Base-by-base conservation (phyloP, 2,329 filamentous ascomycete species). In the Talaromyces verruculosus region DNA sequence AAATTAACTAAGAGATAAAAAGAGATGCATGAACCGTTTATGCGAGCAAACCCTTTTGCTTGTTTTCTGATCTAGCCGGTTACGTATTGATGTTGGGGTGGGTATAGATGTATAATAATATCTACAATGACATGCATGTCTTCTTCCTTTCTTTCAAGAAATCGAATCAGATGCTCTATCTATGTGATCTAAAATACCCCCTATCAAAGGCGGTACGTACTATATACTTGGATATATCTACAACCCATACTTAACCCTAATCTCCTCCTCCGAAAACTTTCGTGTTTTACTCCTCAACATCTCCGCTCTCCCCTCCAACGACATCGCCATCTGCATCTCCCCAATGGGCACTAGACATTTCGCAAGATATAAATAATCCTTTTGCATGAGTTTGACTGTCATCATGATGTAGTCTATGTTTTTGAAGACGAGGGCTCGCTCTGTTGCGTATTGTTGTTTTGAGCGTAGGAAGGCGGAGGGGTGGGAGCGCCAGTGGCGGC, bases 341-440 rank as follows among this genome's bases (percentile, higher is more conserved):
- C 90, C 90, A 45, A 94, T 89, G 0, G 91, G 91, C 15, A 94
- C 89, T 58, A 94, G 75, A 68, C 90, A 89, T 63, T 82, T 83
- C 1, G 91, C 91, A 10, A 94, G 82, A 63, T 88, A 81, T 59
- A 83, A 79, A 71, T 94, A 94, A 73, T 93, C 87, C 76, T 92
- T 91, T 67, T 82, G 82, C 71, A 93, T 72, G 19, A 93, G 77
- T 51, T 84, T 84, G 39, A 91, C 76, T 0, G 91, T 92, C 67
- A 93, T 86, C 83, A 92, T 89, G 61, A 93, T 79, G 74, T 91
- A 94, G 76, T 93, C 91, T 71, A 94, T 92, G 72, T 93, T 88
- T 76, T 90, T 88, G 74, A 94, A 93, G 5, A 93, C 89, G 6
- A 94, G 83, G 0, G 91, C 91, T 22, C 87, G 81, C 72, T 92